Evolutionary conservation across 306 rosid genomes (phyloP), one percentile per base, ranked within the genome.

Genomic region (Benincasa hispida): DNA sequence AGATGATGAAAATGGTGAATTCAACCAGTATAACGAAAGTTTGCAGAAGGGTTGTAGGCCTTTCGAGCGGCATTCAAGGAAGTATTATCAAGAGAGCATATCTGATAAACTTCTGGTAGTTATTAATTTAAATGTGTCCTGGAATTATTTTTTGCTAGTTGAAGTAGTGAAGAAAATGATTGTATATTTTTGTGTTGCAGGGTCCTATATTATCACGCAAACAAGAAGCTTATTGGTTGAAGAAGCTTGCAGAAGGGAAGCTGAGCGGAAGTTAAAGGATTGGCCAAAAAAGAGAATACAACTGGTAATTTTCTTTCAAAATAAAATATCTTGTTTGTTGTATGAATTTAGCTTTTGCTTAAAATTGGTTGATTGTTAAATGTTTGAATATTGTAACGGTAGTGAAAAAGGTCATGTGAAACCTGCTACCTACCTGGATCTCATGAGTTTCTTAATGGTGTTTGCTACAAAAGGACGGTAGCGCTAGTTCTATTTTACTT

Each of bases 381-480:
- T 78, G 51, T 74, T 68, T 77, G 28, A 11, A 55, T 56, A 42
- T 75, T 39, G 25, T 79, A 95, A n/a, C n/a, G 99, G 25, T 92
- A 47, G 84, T 67, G 98, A 92, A 79, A 89, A 88, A 84, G 99
- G 99, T 35, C 99, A 95, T 82, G 90, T 86, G 75, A 88, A 77
- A 78, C 99, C 96, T 60, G 96, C 80, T 18, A 82, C 74, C 10
- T 88, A 80, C 81, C 80, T 93, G 88, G 89, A 88, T 51, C 88
- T 0, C 92, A 88, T 12, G 99, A 87, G 84, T 90, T 95, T 85
- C 86, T 95, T 3, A 76, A 86, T 6, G 90, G 92, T 63, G 85
- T 95, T n/a, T 82, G 97, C 99, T 39, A 92, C 99, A 21, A 92
- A 91, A 89, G 99, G 99, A 89, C n/a, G 99, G 98, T 95, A 81